Percentiles rank a stretch among this genome's conserved stretches.
Evolutionary conservation across 371 early-diverging fungal genomes (phyloP).

Genomic region (Lichtheimia ornata): DNA sequence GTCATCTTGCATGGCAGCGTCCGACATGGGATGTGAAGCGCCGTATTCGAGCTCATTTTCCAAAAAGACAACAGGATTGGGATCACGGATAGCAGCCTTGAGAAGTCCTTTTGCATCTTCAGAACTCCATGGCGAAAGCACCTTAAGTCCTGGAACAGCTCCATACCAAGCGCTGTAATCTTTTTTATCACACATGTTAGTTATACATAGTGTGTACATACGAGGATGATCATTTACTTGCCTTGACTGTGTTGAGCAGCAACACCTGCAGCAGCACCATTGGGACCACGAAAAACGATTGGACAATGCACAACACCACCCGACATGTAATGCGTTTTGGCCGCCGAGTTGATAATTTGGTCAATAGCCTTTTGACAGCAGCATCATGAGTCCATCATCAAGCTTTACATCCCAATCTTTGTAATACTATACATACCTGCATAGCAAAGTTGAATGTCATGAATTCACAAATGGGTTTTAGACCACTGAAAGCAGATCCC

Average conservation of each 20-base stretch:
- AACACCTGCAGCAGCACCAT: slow-evolving; percentile 98
- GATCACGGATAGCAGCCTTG: slow-evolving; percentile 98
- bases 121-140: slow-evolving; percentile 96
- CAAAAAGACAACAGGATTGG: slow-evolving; percentile 97
- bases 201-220: too few relatives aligned
- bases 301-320: slow-evolving; percentile 91
- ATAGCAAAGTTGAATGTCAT: slow-evolving; percentile 99
- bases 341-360: slow-evolving; percentile 99
- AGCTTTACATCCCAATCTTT: slow-evolving; percentile 8
- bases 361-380: slow-evolving; percentile 87
- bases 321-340: slow-evolving; percentile 99
- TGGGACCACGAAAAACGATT: slow-evolving; percentile 99
- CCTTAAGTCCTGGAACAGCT: slow-evolving; percentile 97
- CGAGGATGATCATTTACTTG: too few relatives aligned
- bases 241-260: slow-evolving; percentile 99
- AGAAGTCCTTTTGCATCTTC: slow-evolving; percentile 97
- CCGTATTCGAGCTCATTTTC: slow-evolving; percentile 99
- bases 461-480: slow-evolving; percentile 99
- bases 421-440: too few relatives aligned
- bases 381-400: too few relatives aligned
- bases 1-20: slow-evolving; percentile 82
- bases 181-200: slow-evolving; percentile 1
- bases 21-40: slow-evolving; percentile 80
- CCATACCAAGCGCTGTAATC: slow-evolving; percentile 99
- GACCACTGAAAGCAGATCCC: slow-evolving; percentile 94